Percentiles rank a stretch among this genome's conserved stretches.
Evolutionary conservation across 139 green algal genomes (phyloP).

Genomic region (Chlorella sp.): DNA sequence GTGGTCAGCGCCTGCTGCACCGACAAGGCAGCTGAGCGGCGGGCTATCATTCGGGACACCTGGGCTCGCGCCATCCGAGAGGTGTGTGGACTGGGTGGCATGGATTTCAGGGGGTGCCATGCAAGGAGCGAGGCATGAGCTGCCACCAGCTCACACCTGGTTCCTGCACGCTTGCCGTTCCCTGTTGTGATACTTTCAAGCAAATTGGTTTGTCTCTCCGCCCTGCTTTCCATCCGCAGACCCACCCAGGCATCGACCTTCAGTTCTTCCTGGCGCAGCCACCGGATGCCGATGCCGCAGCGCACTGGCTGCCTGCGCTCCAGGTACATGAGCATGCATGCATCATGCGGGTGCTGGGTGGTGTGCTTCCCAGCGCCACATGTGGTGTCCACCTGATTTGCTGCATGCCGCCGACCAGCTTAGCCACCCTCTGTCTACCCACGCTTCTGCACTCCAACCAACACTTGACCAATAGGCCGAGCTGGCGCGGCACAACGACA

Average conservation of each 20-base stretch:
- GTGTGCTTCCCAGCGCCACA: too few species aligned
- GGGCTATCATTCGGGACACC: conserved; percentile 36
- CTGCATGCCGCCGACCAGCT: too few species aligned
- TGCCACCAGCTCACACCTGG: too few species aligned
- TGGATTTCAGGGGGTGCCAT: too few species aligned
- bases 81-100: neutral
- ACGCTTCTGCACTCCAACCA: too few species aligned
- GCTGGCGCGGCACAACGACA: conserved; percentile 40
- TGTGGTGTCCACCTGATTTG: too few species aligned
- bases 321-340: neutral
- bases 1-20: conserved; percentile 49
- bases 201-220: neutral
- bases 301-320: neutral
- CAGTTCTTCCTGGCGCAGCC: conserved; percentile 60
- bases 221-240: neutral
- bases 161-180: too few species aligned
- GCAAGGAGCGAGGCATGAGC: too few species aligned
- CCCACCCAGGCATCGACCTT: conserved; percentile 18
- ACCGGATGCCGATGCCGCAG: neutral
- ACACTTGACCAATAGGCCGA: conserved; percentile 39
- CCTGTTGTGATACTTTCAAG: too few species aligned
- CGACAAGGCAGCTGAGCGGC: neutral
- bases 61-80: conserved; percentile 22
- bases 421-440: too few species aligned
- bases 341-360: neutral